Evolutionary conservation across 768 basidiomycete species (phyloP), one percentile per base, ranked within the genome.

Genomic region (Pisolithus sp.): DNA sequence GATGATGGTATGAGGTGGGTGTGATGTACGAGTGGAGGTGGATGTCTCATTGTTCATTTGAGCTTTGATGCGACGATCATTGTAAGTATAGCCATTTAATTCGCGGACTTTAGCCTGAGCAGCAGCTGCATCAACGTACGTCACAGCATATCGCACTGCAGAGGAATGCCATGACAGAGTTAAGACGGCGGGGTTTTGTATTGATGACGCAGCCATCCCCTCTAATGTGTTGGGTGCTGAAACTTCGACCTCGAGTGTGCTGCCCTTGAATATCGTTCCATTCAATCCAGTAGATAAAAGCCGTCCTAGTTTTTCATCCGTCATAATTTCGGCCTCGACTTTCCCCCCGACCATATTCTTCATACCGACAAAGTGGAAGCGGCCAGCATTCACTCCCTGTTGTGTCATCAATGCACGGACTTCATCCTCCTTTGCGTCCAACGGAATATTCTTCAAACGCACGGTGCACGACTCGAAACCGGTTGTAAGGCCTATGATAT

Each of bases 391-490:
- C 15, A 77, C 51, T 13, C 76, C 77, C 28, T 77, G 78, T 31
- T 67, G 66, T 4, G 61, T 59, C 50, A 82, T 73, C 8, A 82
- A 63, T 0, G 68, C 65, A 4, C 52, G 64, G 13, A 83, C 62
- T 43, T 81, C 77, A 4, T 63, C 54, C 4, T 60, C 60, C 41
- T 62, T 72, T 2, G 69, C 68, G 37, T 76, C 63, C 18, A 50
- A 41, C 0, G 80, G 77, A 30, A 83, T 66, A 50, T 75, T 74
- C 47, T 65, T 69, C 43, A 83, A 63, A 1, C 62, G 71, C 26
- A 83, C 60, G 10, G 69, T 69, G 57, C 76, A 78, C 6, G 76
- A 72, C 39, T 83, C 78, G 55, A 79, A 82, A 5, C 78, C 80
- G 17, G 75, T 68, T 21, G 79, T 60, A 30, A 80, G 53, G 30